phyloP scores from a whole-genome alignment of 2,329 filamentous ascomycete genomes.

The Penicillium sp. region DNA sequence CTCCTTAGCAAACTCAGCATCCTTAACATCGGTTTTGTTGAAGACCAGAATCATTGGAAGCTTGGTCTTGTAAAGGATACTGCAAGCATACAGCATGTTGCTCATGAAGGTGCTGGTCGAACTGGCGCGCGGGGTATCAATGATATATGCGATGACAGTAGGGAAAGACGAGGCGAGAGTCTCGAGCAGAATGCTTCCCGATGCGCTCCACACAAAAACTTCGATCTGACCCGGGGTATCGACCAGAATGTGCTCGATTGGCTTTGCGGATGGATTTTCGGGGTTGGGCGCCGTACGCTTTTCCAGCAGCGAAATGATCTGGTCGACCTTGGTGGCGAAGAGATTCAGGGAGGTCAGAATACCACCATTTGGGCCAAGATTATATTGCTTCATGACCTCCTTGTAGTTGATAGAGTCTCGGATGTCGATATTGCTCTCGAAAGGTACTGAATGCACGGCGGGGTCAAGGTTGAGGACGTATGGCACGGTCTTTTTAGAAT shows the following conservation, averaged over 20 bases:
- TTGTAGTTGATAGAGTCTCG: conserved; percentile 99
- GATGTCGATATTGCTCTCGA: conserved; percentile 98
- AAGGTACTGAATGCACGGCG: conserved; percentile 89
- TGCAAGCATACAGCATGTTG: conserved; percentile 99
- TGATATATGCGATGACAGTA: conserved; percentile 95
- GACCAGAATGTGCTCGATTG: conserved; percentile 82
- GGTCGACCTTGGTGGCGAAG: conserved; percentile 97
- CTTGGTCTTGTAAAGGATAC: conserved; percentile 98
- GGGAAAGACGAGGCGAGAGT: conserved; percentile 92
- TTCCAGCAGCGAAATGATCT: conserved; percentile 86
- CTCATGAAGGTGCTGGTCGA: conserved; percentile 99
- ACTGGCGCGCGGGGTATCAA: conserved; percentile 91
- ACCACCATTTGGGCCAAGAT: conserved; percentile 93
- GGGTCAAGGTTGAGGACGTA: conserved; percentile 98
- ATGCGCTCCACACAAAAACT: conserved; percentile 98
- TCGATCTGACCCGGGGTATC: conserved; percentile 98
- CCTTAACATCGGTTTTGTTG: conserved; percentile 97
- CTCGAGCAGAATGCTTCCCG: conserved; percentile 89
- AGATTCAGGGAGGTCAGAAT: conserved; percentile 95
- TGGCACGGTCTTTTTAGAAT: conserved; percentile 76
- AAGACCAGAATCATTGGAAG: conserved; percentile 98
- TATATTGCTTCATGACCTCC: conserved; percentile 99
- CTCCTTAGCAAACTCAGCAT: conserved; percentile 88
- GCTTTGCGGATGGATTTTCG: conserved; percentile 52
- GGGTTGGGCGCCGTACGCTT: conserved; percentile 73